Evolutionary conservation across 345 rosid species (phyloP).

Genomic region (Eucalyptus polybractea): DNA sequence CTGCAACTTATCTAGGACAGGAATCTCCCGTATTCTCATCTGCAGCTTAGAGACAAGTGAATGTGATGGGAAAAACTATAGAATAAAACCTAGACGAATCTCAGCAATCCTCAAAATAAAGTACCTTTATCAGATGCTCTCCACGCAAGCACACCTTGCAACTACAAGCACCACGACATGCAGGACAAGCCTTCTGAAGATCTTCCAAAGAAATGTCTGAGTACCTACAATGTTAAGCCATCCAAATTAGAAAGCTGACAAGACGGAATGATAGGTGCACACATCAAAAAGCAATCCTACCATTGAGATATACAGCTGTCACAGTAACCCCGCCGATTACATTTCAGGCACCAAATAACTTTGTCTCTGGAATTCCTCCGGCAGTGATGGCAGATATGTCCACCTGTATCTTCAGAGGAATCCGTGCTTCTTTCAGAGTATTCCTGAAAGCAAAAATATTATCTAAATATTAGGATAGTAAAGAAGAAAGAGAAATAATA

Average conservation of each 20-base stretch:
- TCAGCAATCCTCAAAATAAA: neutral
- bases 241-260: neutral
- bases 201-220: slow-evolving; percentile 56
- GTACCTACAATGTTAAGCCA: slow-evolving; percentile 36
- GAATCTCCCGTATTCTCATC: slow-evolving; percentile 68
- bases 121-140: slow-evolving; percentile 82
- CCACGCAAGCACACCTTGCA: slow-evolving; percentile 83
- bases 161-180: slow-evolving; percentile 83
- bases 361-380: slow-evolving; percentile 44
- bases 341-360: slow-evolving; percentile 65
- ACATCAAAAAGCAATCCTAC: slow-evolving; percentile 27
- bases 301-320: slow-evolving; percentile 55
- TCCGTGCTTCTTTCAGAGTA: slow-evolving; percentile 57
- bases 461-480: neutral
- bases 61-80: neutral
- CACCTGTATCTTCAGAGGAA: slow-evolving; percentile 59
- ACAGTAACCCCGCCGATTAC: slow-evolving; percentile 88
- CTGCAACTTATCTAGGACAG: slow-evolving; percentile 76
- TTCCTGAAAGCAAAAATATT: slow-evolving; percentile 33
- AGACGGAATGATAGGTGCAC: neutral
- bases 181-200: slow-evolving; percentile 84
- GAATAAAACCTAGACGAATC: neutral
- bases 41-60: slow-evolving; percentile 16
- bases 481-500: neutral
- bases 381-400: slow-evolving; percentile 84